These are phyloP conservation scores for Ceratocystis harringtonii DNA, from an alignment of 2,329 filamentous ascomycete genomes.

Conservation along the genomic window DNA sequence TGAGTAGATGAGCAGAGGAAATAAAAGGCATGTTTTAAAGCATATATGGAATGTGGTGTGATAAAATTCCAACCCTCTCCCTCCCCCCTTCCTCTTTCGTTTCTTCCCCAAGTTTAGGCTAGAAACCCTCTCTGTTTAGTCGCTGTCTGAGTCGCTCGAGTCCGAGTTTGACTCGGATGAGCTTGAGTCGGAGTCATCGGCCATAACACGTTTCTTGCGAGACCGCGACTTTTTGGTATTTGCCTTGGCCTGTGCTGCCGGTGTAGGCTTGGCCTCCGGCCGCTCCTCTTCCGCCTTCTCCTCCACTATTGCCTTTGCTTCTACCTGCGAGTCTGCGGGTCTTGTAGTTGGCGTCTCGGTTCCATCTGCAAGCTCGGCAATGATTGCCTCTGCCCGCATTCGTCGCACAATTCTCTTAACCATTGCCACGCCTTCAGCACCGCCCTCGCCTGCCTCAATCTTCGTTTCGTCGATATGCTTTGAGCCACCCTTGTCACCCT, in stretches of 20 bases:
- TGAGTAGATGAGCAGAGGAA: background rate
- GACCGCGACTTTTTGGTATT: conserved; percentile 27
- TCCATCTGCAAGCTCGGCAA: conserved; percentile 33
- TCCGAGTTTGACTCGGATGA: conserved; percentile 21
- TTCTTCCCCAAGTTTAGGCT: background rate
- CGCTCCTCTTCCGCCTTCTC: conserved; percentile 15
- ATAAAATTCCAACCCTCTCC: background rate
- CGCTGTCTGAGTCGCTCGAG: conserved; percentile 22
- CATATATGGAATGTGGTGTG: background rate
- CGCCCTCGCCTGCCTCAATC: conserved; percentile 31
- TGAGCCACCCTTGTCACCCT: conserved; percentile 29
- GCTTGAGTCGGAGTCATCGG: conserved; percentile 25
- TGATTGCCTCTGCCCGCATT: conserved; percentile 45
- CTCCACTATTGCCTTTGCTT: conserved; percentile 10
- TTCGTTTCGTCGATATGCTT: conserved; percentile 36
- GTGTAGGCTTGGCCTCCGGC: conserved; percentile 14
- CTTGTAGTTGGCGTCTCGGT: conserved; percentile 11
- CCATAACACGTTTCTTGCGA: conserved; percentile 17
- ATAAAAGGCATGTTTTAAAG: background rate
- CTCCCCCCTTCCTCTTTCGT: background rate
- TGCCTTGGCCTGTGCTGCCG: conserved; percentile 18
- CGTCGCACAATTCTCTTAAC: conserved; percentile 44
- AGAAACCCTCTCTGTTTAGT: background rate
- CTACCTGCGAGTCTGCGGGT: background rate
- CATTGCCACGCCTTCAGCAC: conserved; percentile 25